phyloP scores from a whole-genome alignment of 192 early-diverging fungal genomes.

The Funneliformis geosporum region DNA sequence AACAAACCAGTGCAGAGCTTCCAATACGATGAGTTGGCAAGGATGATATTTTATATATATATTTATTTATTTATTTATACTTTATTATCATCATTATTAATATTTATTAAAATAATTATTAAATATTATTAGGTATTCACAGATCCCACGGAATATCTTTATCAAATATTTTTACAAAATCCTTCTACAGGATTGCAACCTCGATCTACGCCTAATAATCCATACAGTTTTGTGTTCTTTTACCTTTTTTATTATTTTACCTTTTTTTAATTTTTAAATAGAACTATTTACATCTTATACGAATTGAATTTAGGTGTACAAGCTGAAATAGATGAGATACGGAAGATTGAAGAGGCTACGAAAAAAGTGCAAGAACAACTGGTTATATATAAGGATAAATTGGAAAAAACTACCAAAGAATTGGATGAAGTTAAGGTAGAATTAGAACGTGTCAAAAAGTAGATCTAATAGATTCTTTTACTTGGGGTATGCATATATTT shows the following conservation, averaged over 20 bases:
- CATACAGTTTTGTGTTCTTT: slow-evolving; percentile 41
- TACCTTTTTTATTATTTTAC: not conserved
- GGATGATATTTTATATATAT: slow-evolving; percentile 45
- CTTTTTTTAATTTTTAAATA: slow-evolving; percentile 4
- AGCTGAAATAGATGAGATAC: slow-evolving; percentile 71
- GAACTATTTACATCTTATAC: not conserved
- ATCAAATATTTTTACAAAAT: slow-evolving; percentile 58
- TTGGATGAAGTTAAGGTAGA: slow-evolving; percentile 39
- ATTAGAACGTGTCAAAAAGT: slow-evolving; percentile 21
- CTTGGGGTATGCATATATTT: not conserved
- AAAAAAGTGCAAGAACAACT: slow-evolving; percentile 59
- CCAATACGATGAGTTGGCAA: slow-evolving; percentile 81
- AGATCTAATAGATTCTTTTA: too few relatives aligned
- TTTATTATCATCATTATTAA: slow-evolving; percentile 26
- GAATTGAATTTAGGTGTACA: slow-evolving; percentile 48
- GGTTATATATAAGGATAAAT: slow-evolving; percentile 50
- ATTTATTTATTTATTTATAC: slow-evolving; percentile 34
- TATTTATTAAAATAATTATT: slow-evolving; percentile 6
- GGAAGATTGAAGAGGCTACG: slow-evolving; percentile 59
- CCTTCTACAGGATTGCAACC: slow-evolving; percentile 49
- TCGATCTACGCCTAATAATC: slow-evolving; percentile 43
- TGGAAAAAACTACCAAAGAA: slow-evolving; percentile 49
- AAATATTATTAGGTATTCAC: slow-evolving; percentile 65
- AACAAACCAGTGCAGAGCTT: slow-evolving; percentile 73
- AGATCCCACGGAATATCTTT: slow-evolving; percentile 79